Evolutionary conservation across 2,329 filamentous ascomycete genomes (phyloP).

Genomic region (Phoma sp.): DNA sequence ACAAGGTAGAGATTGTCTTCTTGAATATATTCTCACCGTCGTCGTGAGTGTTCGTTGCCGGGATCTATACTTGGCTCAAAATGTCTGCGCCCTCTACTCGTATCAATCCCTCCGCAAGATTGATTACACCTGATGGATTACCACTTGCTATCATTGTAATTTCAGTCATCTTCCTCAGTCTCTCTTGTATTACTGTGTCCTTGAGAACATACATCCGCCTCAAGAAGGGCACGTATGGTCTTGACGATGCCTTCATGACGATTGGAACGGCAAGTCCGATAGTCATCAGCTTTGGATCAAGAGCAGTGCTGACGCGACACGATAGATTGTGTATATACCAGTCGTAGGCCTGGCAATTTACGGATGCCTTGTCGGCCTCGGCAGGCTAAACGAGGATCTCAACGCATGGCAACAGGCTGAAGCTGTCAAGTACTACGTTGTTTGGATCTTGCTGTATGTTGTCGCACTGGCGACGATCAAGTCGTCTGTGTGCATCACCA

Average conservation of each 20-base stretch:
- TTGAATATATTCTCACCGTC: neutral
- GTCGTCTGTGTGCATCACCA: slow-evolving; percentile 27
- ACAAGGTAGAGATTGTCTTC: neutral
- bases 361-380: slow-evolving; percentile 19
- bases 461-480: slow-evolving; percentile 26
- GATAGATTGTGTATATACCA: slow-evolving; percentile 16
- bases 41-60: neutral
- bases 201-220: slow-evolving; percentile 21
- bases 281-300: neutral
- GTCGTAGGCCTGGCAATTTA: slow-evolving; percentile 18
- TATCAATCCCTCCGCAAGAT: slow-evolving; percentile 13
- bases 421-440: slow-evolving; percentile 26
- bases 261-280: slow-evolving; percentile 14
- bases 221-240: slow-evolving; percentile 16
- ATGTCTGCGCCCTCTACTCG: neutral
- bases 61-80: neutral
- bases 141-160: slow-evolving; percentile 22
- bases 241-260: slow-evolving; percentile 23
- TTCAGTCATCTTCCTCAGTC: slow-evolving; percentile 15
- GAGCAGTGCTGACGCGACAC: neutral
- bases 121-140: slow-evolving; percentile 17
- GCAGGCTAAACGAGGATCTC: slow-evolving; percentile 17
- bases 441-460: slow-evolving; percentile 31
- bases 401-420: slow-evolving; percentile 24
- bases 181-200: slow-evolving; percentile 20